Evolutionary conservation across 2,329 filamentous ascomycete species (phyloP).

Genomic region (Clonostachys rosea): DNA sequence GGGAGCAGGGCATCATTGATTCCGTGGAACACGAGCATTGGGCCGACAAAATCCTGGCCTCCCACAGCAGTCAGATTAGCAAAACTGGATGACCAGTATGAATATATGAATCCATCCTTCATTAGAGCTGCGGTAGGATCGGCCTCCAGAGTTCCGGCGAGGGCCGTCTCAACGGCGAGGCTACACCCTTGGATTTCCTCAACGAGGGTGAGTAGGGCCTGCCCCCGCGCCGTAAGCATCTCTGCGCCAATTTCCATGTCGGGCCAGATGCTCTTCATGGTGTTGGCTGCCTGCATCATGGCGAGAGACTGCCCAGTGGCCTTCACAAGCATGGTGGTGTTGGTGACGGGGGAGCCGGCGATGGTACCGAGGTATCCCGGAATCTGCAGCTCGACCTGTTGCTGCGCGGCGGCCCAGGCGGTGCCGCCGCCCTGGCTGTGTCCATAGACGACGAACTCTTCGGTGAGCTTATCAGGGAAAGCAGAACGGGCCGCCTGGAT

Average conservation of each 20-base stretch:
- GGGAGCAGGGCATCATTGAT: constrained; percentile 11
- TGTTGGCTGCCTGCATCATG: constrained; percentile 5
- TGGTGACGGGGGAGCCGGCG: constrained; percentile 18
- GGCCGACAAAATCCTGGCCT: constrained; percentile 21
- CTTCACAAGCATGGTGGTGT: constrained; percentile 9
- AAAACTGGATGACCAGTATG: constrained; percentile 11
- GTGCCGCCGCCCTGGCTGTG: constrained; percentile 40
- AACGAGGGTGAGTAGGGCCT: constrained; percentile 5
- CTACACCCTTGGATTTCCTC: constrained; percentile 8
- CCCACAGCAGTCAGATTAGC: constrained; percentile 16
- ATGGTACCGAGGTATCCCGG: constrained; percentile 29
- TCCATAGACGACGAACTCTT: constrained; percentile 36
- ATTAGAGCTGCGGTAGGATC: constrained; percentile 1
- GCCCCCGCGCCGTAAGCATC: constrained; percentile 6
- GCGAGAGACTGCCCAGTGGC: constrained; percentile 1
- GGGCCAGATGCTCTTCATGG: constrained; percentile 6
- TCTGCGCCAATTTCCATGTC: constrained; percentile 5
- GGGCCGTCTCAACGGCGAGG: constrained; percentile 2
- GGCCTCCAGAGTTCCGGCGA: constrained; percentile 1
- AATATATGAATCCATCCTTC: constrained; percentile 9
- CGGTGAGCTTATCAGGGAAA: constrained; percentile 23
- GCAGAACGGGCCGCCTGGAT: constrained; percentile 30
- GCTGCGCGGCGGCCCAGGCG: constrained; percentile 26
- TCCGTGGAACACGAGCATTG: constrained; percentile 29
- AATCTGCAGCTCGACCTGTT: constrained; percentile 18